Conservation (phyloP, 208 protist species). For the Spironucleus salmonicida region DNA sequence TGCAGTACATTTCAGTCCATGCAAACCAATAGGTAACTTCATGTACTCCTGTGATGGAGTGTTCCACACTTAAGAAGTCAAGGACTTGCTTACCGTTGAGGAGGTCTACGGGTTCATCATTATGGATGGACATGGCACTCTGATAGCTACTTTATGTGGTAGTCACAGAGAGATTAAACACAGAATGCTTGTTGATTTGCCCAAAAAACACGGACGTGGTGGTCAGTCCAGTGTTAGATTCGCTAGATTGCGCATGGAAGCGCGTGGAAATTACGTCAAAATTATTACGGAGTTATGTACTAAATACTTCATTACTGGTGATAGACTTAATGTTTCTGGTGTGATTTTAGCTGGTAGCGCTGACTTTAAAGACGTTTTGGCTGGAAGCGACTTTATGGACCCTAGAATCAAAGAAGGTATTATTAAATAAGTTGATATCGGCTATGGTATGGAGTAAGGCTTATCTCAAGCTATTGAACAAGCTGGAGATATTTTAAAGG, state of each 20-base stretch:
- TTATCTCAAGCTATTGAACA: constrained; percentile 99
- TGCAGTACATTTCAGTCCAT: constrained; percentile 94
- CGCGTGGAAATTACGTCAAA: constrained; percentile 93
- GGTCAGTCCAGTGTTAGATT: constrained; percentile 99
- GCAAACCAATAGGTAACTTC: constrained; percentile 94
- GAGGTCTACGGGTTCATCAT: constrained; percentile 99
- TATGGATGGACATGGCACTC: constrained; percentile 87
- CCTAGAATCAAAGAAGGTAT: constrained; percentile 58
- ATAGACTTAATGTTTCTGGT: constrained; percentile 79
- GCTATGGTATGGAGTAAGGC: constrained; percentile 95
- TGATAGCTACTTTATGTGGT: constrained; percentile 88
- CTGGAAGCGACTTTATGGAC: constrained; percentile 84
- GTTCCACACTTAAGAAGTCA: constrained; percentile 86
- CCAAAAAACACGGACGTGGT: constrained; percentile 98
- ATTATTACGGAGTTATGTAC: constrained; percentile 78
- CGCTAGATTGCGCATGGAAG: constrained; percentile 92
- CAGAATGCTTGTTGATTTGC: constrained; percentile 94
- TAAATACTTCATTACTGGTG: constrained; percentile 78
- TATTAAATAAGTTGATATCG: constrained; percentile 69
- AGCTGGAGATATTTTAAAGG: constrained; percentile 68
- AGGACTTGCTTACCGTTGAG: constrained; percentile 86
- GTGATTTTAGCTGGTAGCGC: constrained; percentile 94
- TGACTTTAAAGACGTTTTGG: constrained; percentile 96
- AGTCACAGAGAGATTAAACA: constrained; percentile 87
- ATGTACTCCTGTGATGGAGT: constrained; percentile 84